These are phyloP conservation scores for Alternaria dauci DNA, from an alignment of 2,329 filamentous ascomycete genomes.

Conservation along the genomic window DNA sequence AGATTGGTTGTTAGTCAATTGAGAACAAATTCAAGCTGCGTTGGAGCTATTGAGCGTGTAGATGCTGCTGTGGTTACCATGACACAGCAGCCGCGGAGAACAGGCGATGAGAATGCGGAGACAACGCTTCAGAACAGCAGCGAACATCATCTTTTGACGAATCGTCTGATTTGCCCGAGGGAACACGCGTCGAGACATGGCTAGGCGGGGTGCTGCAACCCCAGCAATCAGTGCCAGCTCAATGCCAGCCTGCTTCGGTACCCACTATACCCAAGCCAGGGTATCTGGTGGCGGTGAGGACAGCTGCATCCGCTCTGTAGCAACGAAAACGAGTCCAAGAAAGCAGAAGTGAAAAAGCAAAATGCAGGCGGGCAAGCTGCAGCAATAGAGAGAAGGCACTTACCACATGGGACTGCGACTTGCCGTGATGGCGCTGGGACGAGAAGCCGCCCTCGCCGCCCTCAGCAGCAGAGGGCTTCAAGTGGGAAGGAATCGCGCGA, in stretches of 20 bases:
- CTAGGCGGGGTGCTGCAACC: neutral
- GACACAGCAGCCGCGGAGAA: neutral
- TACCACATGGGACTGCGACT: slow-evolving; percentile 86
- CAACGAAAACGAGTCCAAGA: neutral
- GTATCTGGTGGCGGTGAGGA: slow-evolving; percentile 3
- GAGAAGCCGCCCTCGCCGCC: slow-evolving; percentile 58
- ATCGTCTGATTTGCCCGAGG: neutral
- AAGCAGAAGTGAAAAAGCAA: neutral
- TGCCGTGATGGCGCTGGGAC: slow-evolving; percentile 76
- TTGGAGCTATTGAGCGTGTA: neutral
- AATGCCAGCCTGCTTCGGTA: neutral
- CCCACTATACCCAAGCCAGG: neutral
- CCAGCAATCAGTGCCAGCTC: slow-evolving; percentile 1
- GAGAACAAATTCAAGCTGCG: neutral
- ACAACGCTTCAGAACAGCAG: neutral
- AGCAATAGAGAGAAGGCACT: slow-evolving; percentile 54
- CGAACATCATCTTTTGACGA: neutral
- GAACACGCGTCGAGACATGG: neutral
- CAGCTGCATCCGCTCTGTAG: neutral
- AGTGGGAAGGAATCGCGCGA: slow-evolving; percentile 79
- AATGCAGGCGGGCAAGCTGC: slow-evolving; percentile 1
- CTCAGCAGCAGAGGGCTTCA: slow-evolving; percentile 68
- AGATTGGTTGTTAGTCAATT: slow-evolving; percentile 23
- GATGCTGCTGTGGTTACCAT: neutral
- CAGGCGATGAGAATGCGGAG: slow-evolving; percentile 2